A percentile compares a stretch with the other conserved stretches of the same genome.
phyloP scores from a whole-genome alignment of 2,329 filamentous ascomycete species.

The Ophiostoma montium region DNA sequence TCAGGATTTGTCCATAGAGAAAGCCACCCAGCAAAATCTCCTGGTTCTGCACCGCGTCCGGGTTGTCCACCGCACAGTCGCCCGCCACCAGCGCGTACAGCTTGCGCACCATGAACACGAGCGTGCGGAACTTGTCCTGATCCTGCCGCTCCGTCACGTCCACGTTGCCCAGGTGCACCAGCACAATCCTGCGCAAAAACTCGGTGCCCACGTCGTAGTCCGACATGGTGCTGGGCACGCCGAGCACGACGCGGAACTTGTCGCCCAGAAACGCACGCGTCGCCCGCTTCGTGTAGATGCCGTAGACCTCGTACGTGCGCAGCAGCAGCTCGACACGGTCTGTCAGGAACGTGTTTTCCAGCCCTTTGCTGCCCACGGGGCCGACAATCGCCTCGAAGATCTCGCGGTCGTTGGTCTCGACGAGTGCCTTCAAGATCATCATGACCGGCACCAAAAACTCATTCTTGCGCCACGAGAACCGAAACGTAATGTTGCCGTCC shows the following conservation, averaged over 20 bases:
- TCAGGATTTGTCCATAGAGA: slow-evolving; percentile 87
- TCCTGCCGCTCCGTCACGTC: slow-evolving; percentile 76
- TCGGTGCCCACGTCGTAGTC: slow-evolving; percentile 85
- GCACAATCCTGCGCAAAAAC: slow-evolving; percentile 76
- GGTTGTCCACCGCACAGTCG: slow-evolving; percentile 87
- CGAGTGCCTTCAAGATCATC: slow-evolving; percentile 91
- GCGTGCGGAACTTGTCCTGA: slow-evolving; percentile 81
- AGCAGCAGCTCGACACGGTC: slow-evolving; percentile 86
- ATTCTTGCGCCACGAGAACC: slow-evolving; percentile 95
- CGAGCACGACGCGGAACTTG: slow-evolving; percentile 81
- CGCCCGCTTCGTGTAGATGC: slow-evolving; percentile 65
- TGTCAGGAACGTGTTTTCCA: slow-evolving; percentile 82
- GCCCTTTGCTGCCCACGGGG: slow-evolving; percentile 56
- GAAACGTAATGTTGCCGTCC: slow-evolving; percentile 91
- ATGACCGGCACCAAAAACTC: slow-evolving; percentile 92
- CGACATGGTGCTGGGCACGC: slow-evolving; percentile 68
- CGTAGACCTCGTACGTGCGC: slow-evolving; percentile 85
- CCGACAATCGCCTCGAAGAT: slow-evolving; percentile 93
- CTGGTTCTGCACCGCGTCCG: slow-evolving; percentile 91
- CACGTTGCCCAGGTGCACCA: slow-evolving; percentile 80
- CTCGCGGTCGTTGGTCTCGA: slow-evolving; percentile 92
- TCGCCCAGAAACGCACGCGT: slow-evolving; percentile 77
- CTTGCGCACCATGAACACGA: slow-evolving; percentile 93
- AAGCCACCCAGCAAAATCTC: slow-evolving; percentile 89
- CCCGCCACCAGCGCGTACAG: slow-evolving; percentile 86